Evolutionary conservation across 768 basidiomycete genomes (phyloP).

Genomic region (Lyophyllum decastes): DNA sequence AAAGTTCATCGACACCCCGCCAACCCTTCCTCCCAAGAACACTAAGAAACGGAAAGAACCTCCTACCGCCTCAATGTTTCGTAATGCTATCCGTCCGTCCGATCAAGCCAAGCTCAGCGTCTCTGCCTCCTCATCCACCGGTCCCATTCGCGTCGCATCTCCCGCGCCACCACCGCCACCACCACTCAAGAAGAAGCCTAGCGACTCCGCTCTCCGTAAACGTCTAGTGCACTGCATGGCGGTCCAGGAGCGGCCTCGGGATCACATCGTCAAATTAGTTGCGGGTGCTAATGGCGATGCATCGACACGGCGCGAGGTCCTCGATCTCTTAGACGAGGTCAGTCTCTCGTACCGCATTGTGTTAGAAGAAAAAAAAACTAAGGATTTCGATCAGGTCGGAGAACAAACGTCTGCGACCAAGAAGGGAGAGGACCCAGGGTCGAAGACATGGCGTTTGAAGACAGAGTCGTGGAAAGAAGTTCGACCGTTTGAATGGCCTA

Average conservation of each 20-base stretch:
- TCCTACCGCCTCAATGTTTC: conserved; percentile 34
- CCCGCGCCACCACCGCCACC: conserved; percentile 20
- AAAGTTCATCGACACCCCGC: conserved; percentile 49
- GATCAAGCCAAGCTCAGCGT: conserved; percentile 29
- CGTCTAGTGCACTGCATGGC: conserved; percentile 59
- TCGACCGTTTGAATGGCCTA: conserved; percentile 64
- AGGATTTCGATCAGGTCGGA: conserved; percentile 42
- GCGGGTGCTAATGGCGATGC: conserved; percentile 39
- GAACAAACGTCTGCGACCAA: conserved; percentile 39
- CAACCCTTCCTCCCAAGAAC: conserved; percentile 34
- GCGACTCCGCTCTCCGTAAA: conserved; percentile 28
- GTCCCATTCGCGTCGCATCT: conserved; percentile 23
- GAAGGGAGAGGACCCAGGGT: conserved; percentile 35
- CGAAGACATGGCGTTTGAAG: conserved; percentile 54
- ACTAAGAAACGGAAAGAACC: conserved; percentile 41
- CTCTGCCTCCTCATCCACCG: conserved; percentile 27
- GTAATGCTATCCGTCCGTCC: conserved; percentile 34
- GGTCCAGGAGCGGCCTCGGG: conserved; percentile 47
- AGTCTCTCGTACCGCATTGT: conserved; percentile 15
- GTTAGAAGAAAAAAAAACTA: not conserved
- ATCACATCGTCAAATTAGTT: conserved; percentile 48
- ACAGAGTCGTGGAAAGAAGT: conserved; percentile 65
- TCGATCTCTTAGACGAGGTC: conserved; percentile 54
- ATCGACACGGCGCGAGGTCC: conserved; percentile 40
- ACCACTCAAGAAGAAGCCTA: conserved; percentile 19